A percentile compares a stretch with the other conserved stretches of the same genome.
Evolutionary conservation across 192 early-diverging fungal genomes (phyloP).

Genomic region (Powellomyces hirtus): DNA sequence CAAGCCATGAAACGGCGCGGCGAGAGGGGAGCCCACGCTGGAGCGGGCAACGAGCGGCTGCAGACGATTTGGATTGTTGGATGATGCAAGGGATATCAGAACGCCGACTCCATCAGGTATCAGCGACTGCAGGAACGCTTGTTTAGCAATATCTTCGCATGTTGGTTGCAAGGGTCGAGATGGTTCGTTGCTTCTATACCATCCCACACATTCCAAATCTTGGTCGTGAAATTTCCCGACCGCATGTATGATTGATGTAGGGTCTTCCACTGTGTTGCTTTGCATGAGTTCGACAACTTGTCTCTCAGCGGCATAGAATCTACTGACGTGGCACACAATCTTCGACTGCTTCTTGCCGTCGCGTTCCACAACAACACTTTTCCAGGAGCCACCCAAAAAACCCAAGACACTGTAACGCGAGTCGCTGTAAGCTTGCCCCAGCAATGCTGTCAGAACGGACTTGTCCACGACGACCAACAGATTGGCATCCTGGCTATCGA

Average conservation of each 20-base stretch:
- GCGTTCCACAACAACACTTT: background rate
- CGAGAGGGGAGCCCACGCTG: background rate
- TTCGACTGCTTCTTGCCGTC: background rate
- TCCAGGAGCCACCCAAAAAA: constrained; percentile 24
- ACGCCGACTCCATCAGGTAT: constrained; percentile 20
- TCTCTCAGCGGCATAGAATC: constrained; percentile 10
- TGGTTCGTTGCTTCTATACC: constrained; percentile 30
- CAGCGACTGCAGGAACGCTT: constrained; percentile 23
- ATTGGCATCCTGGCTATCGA: constrained; percentile 1
- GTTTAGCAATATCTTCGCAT: constrained; percentile 21
- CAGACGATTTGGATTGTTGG: constrained; percentile 29
- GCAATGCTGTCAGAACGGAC: constrained; percentile 22
- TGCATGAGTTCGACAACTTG: constrained; percentile 12
- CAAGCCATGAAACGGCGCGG: constrained; percentile 12
- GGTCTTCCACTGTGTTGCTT: constrained; percentile 12
- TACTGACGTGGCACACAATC: constrained; percentile 21
- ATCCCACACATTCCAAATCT: constrained; percentile 28
- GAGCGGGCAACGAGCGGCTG: constrained; percentile 11
- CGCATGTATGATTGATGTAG: constrained; percentile 7
- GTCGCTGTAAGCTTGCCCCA: constrained; percentile 24
- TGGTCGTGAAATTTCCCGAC: constrained; percentile 20
- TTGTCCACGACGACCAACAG: constrained; percentile 19
- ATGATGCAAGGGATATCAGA: constrained; percentile 12
- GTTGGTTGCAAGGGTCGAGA: constrained; percentile 24
- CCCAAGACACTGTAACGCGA: constrained; percentile 18